phyloP scores from a whole-genome alignment of 1,284 basidiomycete species.

The Cutaneotrichosporon sp. region DNA sequence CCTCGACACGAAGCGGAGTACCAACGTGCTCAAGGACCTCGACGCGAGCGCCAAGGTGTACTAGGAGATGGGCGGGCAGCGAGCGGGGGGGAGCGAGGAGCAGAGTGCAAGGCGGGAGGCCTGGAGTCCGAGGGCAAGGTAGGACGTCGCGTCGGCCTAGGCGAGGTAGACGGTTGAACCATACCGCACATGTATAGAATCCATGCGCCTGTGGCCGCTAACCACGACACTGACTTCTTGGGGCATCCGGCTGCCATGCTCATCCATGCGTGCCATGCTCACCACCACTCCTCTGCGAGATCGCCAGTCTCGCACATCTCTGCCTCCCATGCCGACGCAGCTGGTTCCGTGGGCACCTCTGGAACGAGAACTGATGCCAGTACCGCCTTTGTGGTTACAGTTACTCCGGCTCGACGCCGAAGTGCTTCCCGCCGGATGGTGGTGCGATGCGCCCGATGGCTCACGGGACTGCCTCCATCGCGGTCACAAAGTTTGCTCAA shows the following conservation, averaged over 20 bases:
- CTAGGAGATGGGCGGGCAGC: no score
- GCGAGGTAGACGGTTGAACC: background rate
- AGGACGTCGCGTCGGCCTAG: no score
- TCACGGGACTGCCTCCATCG: no score
- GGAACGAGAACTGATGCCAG: no score
- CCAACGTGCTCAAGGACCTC: conserved; percentile 42
- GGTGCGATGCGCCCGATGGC: no score
- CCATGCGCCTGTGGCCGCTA: background rate
- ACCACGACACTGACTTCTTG: background rate
- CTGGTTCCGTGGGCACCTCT: background rate
- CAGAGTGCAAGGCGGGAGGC: background rate
- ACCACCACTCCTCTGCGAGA: background rate
- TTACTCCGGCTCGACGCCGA: background rate
- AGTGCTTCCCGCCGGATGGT: background rate
- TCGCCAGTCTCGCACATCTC: no score
- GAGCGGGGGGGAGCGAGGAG: no score
- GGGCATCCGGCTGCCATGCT: background rate
- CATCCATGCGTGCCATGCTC: no score
- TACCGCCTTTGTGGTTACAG: background rate
- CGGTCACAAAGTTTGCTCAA: no score
- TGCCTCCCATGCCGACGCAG: no score
- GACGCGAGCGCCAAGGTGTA: conserved; percentile 35
- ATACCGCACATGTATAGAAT: background rate
- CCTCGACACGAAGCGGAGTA: conserved; percentile 76
- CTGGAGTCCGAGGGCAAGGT: no score